phyloP scores from a whole-genome alignment of 805 yeast genomes.

The Saccharomycopsis babjevae region DNA sequence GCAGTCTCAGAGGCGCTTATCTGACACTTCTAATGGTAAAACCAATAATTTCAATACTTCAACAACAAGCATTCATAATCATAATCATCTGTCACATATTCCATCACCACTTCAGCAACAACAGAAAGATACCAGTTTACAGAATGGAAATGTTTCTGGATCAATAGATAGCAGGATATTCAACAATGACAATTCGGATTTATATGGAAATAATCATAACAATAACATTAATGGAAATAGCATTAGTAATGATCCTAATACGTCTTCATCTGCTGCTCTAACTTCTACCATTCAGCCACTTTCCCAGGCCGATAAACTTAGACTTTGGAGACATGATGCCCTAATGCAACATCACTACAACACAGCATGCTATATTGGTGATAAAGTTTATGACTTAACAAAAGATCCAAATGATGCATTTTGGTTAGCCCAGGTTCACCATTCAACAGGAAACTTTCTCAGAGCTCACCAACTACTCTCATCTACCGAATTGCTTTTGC shows the following conservation, averaged over 20 bases:
- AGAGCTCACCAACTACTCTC: slow-evolving; percentile 67
- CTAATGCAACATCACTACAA: slow-evolving; percentile 81
- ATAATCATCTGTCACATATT: slow-evolving; percentile 13
- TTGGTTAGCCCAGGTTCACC: slow-evolving; percentile 90
- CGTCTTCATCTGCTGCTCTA: slow-evolving; percentile 1
- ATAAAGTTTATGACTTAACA: slow-evolving; percentile 76
- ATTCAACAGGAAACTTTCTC: slow-evolving; percentile 61
- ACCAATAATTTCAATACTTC: slow-evolving; percentile 2
- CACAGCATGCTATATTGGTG: slow-evolving; percentile 88
- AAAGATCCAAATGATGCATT: slow-evolving; percentile 88
- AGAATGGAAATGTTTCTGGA: slow-evolving; percentile 1
- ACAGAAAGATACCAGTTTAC: slow-evolving; percentile 14
- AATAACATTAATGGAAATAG: slow-evolving; percentile 2
- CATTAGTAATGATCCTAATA: neutral
- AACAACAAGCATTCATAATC: slow-evolving; percentile 9
- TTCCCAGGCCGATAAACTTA: slow-evolving; percentile 73
- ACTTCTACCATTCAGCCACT: slow-evolving; percentile 29
- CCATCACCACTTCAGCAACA: slow-evolving; percentile 16
- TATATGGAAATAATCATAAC: slow-evolving; percentile 3
- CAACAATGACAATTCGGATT: slow-evolving; percentile 4
- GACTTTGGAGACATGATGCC: slow-evolving; percentile 93
- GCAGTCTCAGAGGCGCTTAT: slow-evolving; percentile 24
- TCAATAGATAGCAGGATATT: slow-evolving; percentile 1
- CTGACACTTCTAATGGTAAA: slow-evolving; percentile 16
- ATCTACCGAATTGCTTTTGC: slow-evolving; percentile 39